A percentile compares a stretch with the other conserved stretches of the same genome.
Evolutionary conservation across 2,329 filamentous ascomycete genomes (phyloP).

Genomic region (Curvularia hawaiiensis): DNA sequence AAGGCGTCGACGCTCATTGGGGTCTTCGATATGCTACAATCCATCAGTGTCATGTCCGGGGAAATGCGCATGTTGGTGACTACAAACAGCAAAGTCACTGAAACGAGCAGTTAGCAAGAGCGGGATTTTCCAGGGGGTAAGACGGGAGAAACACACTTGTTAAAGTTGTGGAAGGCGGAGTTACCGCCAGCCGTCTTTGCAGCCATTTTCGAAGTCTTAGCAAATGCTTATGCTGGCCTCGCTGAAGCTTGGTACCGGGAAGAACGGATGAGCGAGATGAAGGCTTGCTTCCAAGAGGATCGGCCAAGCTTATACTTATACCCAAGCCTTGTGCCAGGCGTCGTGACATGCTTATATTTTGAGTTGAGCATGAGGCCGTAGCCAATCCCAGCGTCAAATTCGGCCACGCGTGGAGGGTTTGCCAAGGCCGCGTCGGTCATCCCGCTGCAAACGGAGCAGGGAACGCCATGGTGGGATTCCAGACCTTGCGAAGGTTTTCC

Average conservation of each 20-base stretch:
- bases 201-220: constrained; percentile 23
- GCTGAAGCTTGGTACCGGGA: constrained; percentile 16
- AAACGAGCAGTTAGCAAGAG: neutral
- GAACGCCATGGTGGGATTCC: constrained; percentile 9
- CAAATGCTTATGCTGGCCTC: constrained; percentile 15
- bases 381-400: constrained; percentile 6
- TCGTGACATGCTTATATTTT: constrained; percentile 1
- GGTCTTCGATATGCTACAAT: constrained; percentile 61
- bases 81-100: constrained; percentile 37
- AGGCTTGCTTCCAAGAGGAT: constrained; percentile 2
- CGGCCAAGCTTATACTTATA: constrained; percentile 16
- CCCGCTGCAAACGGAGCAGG: constrained; percentile 3
- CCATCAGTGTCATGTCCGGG: neutral
- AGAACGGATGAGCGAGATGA: constrained; percentile 5
- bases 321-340: constrained; percentile 8
- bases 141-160: constrained; percentile 20
- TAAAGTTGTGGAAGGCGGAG: constrained; percentile 34
- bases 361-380: neutral
- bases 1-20: constrained; percentile 77
- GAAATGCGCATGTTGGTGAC: neutral
- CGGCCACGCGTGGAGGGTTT: constrained; percentile 2
- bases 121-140: neutral
- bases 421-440: constrained; percentile 1
- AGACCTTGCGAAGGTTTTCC: constrained; percentile 17
- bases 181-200: constrained; percentile 31